A percentile compares a stretch with the other conserved stretches of the same genome.
Evolutionary conservation across 108 stramenopile species (phyloP).

Genomic region (Pinguiococcus pyrenoidosus): DNA sequence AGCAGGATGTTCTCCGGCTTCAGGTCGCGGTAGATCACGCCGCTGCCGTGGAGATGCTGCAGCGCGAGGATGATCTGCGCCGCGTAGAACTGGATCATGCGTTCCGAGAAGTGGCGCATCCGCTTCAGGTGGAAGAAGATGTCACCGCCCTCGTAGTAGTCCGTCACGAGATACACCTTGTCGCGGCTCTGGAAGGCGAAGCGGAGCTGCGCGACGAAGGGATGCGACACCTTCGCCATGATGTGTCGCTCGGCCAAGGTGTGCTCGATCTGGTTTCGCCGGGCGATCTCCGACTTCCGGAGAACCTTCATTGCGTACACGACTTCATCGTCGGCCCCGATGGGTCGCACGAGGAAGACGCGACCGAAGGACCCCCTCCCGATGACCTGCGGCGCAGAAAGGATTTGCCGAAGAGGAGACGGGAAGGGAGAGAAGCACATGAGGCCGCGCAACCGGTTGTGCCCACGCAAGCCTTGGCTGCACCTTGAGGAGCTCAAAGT

Average conservation of each 20-base stretch:
- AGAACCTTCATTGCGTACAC: constrained; percentile 16
- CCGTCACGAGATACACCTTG: constrained; percentile 41
- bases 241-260: constrained; percentile 43
- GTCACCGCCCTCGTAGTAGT: constrained; percentile 45
- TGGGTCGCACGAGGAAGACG: constrained; percentile 35
- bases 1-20: constrained; percentile 37
- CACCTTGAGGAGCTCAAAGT: constrained; percentile 51
- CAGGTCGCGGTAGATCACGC: constrained; percentile 40
- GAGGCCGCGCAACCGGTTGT: too few species aligned
- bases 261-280: constrained; percentile 38
- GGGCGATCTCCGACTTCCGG: constrained; percentile 23
- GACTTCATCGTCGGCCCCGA: background rate
- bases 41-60: constrained; percentile 28
- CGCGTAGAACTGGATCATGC: constrained; percentile 24
- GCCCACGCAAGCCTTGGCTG: too few species aligned
- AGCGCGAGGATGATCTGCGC: constrained; percentile 39
- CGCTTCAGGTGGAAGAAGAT: constrained; percentile 34
- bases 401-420: too few species aligned
- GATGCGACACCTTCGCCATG: constrained; percentile 30
- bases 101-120: constrained; percentile 5
- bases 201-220: constrained; percentile 38
- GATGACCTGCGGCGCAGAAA: too few species aligned
- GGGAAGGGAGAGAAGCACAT: too few species aligned
- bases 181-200: constrained; percentile 37
- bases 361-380: constrained; percentile 82